phyloP scores from a whole-genome alignment of 2,329 filamentous ascomycete species.

The Aureobasidium leucospermi region DNA sequence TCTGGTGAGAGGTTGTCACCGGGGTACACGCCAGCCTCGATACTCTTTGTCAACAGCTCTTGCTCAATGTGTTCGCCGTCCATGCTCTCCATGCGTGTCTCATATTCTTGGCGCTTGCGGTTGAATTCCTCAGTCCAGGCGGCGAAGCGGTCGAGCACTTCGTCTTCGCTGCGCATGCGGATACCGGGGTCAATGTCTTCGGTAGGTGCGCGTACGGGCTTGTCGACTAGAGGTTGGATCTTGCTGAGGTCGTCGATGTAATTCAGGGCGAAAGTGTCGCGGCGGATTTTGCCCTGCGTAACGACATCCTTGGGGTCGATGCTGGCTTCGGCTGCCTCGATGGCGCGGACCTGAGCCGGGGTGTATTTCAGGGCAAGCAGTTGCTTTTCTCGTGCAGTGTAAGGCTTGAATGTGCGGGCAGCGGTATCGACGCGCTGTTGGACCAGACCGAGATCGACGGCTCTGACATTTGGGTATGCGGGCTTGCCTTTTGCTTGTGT shows the following conservation, averaged over 20 bases:
- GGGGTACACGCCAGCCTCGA: slow-evolving; percentile 16
- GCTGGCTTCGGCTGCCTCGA: slow-evolving; percentile 71
- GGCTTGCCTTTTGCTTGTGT: slow-evolving; percentile 32
- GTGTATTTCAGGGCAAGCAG: slow-evolving; percentile 63
- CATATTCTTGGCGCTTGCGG: slow-evolving; percentile 14
- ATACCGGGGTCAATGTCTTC: slow-evolving; percentile 49
- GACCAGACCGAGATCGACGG: slow-evolving; percentile 28
- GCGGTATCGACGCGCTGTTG: slow-evolving; percentile 15
- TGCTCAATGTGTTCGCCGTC: slow-evolving; percentile 22
- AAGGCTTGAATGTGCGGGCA: slow-evolving; percentile 50
- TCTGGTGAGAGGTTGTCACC: slow-evolving; percentile 22
- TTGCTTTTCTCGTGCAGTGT: slow-evolving; percentile 59
- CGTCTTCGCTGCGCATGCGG: slow-evolving; percentile 54
- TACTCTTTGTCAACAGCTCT: slow-evolving; percentile 17
- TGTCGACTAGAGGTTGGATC: slow-evolving; percentile 71
- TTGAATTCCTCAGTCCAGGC: slow-evolving; percentile 22
- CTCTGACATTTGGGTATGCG: slow-evolving; percentile 39
- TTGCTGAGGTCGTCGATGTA: slow-evolving; percentile 79
- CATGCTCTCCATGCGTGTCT: slow-evolving; percentile 33
- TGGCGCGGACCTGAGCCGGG: slow-evolving; percentile 69
- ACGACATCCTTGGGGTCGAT: slow-evolving; percentile 69
- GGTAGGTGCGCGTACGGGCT: slow-evolving; percentile 39
- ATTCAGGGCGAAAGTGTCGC: slow-evolving; percentile 62
- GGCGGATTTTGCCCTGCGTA: slow-evolving; percentile 62
- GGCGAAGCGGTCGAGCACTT: slow-evolving; percentile 54